A percentile compares a stretch with the other conserved stretches of the same genome.
phyloP scores from a whole-genome alignment of 257 asterid genomes.

The Solanum peruvianum region DNA sequence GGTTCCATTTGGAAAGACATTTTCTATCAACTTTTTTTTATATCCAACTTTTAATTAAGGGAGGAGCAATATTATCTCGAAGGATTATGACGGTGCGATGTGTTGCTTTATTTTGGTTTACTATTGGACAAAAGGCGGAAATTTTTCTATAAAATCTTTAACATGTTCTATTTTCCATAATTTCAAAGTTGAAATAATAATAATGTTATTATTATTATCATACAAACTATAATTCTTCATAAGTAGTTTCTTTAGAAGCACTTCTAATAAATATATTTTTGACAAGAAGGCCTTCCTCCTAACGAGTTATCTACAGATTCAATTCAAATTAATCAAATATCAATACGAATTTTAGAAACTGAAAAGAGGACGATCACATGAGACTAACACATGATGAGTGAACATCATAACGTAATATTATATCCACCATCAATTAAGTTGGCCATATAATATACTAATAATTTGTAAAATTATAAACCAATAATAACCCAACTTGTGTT shows the following conservation, averaged over 20 bases:
- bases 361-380: background rate
- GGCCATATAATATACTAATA: background rate
- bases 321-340: too few relatives aligned
- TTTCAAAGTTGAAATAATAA: background rate
- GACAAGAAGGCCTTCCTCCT: background rate
- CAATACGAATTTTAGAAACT: too few relatives aligned
- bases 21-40: background rate
- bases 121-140: background rate
- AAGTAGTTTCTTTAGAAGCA: background rate
- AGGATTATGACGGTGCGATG: background rate
- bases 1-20: background rate
- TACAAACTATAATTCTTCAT: background rate
- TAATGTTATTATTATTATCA: too few relatives aligned
- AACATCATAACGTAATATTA: background rate
- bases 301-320: rapidly evolving
- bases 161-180: background rate
- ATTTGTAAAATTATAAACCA: background rate
- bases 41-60: background rate
- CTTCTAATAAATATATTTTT: too few relatives aligned
- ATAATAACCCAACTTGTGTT: background rate
- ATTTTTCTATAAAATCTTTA: background rate
- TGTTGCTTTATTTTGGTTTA: background rate
- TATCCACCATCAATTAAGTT: background rate
- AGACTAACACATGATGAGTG: background rate
- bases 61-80: background rate